phyloP scores from a whole-genome alignment of 2,329 filamentous ascomycete genomes.

The Sphaerulina populicola region DNA sequence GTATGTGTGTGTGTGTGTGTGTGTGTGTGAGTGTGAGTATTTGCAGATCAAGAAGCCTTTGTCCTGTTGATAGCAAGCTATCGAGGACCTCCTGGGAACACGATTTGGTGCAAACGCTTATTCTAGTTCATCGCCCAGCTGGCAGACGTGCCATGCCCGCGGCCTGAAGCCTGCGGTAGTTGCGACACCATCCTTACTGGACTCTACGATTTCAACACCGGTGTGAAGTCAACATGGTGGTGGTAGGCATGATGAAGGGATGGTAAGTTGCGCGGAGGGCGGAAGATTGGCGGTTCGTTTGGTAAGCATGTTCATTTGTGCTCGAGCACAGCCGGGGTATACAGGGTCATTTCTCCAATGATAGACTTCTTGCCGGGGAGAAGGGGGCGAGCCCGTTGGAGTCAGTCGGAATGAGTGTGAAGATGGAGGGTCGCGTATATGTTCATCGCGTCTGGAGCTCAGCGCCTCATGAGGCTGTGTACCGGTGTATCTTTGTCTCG shows the following conservation, averaged over 20 bases:
- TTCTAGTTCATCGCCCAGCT: neutral
- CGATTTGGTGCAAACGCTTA: conserved; percentile 2
- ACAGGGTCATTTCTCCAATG: conserved; percentile 3
- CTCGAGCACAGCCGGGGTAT: conserved; percentile 11
- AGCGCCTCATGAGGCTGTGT: neutral
- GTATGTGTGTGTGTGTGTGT: neutral
- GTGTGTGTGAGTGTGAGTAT: neutral
- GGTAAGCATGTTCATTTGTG: conserved; percentile 7
- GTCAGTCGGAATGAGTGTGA: neutral
- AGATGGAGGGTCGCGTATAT: neutral
- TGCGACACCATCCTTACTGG: conserved; percentile 14
- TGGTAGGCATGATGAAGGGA: conserved; percentile 5
- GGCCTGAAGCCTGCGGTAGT: conserved; percentile 6
- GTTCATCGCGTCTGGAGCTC: neutral
- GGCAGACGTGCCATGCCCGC: neutral
- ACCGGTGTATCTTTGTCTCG: neutral
- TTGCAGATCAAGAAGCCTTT: conserved; percentile 2
- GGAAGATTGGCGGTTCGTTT: conserved; percentile 7
- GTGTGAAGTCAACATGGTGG: conserved; percentile 2
- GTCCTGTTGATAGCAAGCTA: neutral
- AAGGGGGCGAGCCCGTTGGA: neutral
- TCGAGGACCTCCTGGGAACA: neutral
- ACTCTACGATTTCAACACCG: conserved; percentile 5
- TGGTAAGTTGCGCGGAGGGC: conserved; percentile 9
- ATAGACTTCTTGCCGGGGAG: neutral